phyloP scores from a whole-genome alignment of 1,284 basidiomycete species.

The Sporisorium iseilematis-ciliati region DNA sequence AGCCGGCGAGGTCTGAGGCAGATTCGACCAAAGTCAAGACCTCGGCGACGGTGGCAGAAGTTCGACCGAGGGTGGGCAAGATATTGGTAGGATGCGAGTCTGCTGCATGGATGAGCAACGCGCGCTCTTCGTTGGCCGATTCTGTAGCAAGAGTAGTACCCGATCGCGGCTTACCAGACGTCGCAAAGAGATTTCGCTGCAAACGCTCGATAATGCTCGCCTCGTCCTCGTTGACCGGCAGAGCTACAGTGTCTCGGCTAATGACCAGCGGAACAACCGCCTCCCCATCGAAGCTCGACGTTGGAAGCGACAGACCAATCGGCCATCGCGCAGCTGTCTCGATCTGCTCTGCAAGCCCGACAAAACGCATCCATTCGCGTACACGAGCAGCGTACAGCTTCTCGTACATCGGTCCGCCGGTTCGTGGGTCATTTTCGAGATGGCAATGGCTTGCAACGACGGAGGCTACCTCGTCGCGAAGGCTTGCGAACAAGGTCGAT shows the following conservation, averaged over 20 bases:
- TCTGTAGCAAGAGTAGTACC: slow-evolving; percentile 6
- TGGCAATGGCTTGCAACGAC: slow-evolving; percentile 42
- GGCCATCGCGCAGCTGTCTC: slow-evolving; percentile 63
- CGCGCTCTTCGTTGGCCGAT: slow-evolving; percentile 26
- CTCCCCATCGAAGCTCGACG: slow-evolving; percentile 14
- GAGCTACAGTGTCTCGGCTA: slow-evolving; percentile 48
- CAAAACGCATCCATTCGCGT: slow-evolving; percentile 63
- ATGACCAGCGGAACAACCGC: slow-evolving; percentile 45
- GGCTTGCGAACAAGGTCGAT: slow-evolving; percentile 26
- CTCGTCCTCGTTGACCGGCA: slow-evolving; percentile 50
- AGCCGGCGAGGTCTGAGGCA: slow-evolving; percentile 32
- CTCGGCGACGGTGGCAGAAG: slow-evolving; percentile 48
- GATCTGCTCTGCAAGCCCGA: slow-evolving; percentile 59
- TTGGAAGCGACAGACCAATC: slow-evolving; percentile 41
- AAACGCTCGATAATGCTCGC: slow-evolving; percentile 46
- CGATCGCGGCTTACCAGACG: slow-evolving; percentile 4
- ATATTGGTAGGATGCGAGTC: slow-evolving; percentile 44
- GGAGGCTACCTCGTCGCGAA: slow-evolving; percentile 50
- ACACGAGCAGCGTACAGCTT: slow-evolving; percentile 42
- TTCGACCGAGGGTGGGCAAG: slow-evolving; percentile 37
- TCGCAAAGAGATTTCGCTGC: slow-evolving; percentile 20
- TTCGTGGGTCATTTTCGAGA: slow-evolving; percentile 48
- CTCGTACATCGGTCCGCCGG: slow-evolving; percentile 49
- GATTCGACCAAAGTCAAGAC: slow-evolving; percentile 43
- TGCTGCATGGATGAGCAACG: slow-evolving; percentile 36